phyloP scores from a whole-genome alignment of 139 green algal genomes.

The Chlamydomonas sphaeroides region DNA sequence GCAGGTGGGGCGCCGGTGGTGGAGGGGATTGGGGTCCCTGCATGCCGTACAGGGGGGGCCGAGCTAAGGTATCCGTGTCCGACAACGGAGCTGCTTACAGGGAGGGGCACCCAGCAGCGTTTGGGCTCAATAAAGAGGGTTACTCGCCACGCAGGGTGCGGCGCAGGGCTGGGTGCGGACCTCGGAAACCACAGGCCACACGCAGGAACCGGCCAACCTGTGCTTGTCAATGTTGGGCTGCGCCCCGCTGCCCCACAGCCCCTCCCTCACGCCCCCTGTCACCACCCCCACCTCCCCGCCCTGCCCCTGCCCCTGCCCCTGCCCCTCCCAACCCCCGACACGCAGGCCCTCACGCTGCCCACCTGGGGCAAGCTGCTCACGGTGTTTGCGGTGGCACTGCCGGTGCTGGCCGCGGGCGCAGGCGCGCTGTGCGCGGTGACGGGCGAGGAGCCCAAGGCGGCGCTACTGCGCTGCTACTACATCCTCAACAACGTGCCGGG shows the following conservation, averaged over 20 bases:
- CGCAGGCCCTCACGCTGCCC: conserved; percentile 17
- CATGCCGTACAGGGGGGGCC: too few relatives aligned
- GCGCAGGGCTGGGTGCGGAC: too few relatives aligned
- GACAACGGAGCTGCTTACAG: too few relatives aligned
- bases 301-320: background rate
- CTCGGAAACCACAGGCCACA: too few relatives aligned
- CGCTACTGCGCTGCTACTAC: conserved; percentile 13
- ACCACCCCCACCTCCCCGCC: background rate
- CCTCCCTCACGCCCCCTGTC: background rate
- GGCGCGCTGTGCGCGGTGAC: background rate
- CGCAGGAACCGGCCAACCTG: too few relatives aligned
- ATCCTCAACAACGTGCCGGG: conserved; percentile 39
- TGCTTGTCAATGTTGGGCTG: background rate
- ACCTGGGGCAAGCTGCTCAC: conserved; percentile 22
- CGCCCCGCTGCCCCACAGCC: background rate
- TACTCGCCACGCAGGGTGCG: too few relatives aligned
- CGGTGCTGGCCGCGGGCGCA: background rate
- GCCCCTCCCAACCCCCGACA: too few relatives aligned
- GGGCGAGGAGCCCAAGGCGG: background rate
- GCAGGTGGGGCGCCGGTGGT: too few relatives aligned
- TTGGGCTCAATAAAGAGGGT: too few relatives aligned
- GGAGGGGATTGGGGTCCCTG: too few relatives aligned
- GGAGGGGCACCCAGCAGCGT: too few relatives aligned
- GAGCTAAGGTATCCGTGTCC: too few relatives aligned
- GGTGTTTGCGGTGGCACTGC: background rate